Evolutionary conservation across 2,329 filamentous ascomycete genomes (phyloP), one percentile per base, ranked within the genome.

Genomic region (Venturia nashicola): DNA sequence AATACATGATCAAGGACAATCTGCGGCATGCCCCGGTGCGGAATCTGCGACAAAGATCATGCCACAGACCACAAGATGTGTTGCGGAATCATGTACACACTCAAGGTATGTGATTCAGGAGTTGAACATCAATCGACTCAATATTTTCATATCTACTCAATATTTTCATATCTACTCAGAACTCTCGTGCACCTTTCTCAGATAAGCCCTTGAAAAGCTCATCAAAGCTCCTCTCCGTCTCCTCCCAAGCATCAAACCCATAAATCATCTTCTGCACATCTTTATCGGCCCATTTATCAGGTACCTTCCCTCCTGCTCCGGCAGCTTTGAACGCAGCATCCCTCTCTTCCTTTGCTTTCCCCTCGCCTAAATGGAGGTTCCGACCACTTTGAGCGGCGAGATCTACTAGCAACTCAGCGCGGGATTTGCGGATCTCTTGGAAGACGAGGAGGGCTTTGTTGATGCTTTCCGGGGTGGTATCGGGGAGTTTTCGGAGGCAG

Each of bases 261-360:
- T 80, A 81, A 14, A 80, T 79, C 67, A 75, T 76, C 67, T 72
- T 75, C 68, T 81, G 79, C 39, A 80, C 75, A 70, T 80, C 78
- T 5, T 76, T 77, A 73, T 81, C 79, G 9, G 79, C 79, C 79
- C 79, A 81, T 69, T 78, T 79, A 66, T 81, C 79, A 9, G 79
- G 79, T 60, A 80, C 77, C 39, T 74, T 73, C 42, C 69, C 67
- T 0, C 75, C 75, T 12, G 40, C 40, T 11, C 71, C 68, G 65
- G 80, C 65, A 12, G 75, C 77, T 2, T 74, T 80, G 63, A 85
- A 85, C 61, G 79, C 75, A 70, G 76, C 79, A 67, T 86, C 83
- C 5, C 83, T 74, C 71, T 84, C 80, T 68, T 82, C 80, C 73
- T 85, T 83, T 8, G 81, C 83, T 44, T 78, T 80, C 5, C 83